phyloP scores from a whole-genome alignment of 1,284 basidiomycete genomes.

The Marasmius oreades region DNA sequence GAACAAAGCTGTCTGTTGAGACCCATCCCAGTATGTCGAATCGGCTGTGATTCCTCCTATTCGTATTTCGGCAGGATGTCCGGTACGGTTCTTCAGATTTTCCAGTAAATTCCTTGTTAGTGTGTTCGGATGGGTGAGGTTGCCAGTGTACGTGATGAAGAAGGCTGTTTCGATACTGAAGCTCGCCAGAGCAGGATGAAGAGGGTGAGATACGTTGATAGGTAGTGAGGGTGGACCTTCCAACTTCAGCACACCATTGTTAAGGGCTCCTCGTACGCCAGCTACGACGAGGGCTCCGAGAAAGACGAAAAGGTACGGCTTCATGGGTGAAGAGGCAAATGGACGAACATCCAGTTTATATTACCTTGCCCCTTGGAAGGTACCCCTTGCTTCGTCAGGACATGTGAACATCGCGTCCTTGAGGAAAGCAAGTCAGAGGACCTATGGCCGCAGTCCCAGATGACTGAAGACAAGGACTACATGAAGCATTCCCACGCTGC shows the following conservation, averaged over 20 bases:
- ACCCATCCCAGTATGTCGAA: constrained; percentile 44
- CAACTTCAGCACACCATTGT: constrained; percentile 27
- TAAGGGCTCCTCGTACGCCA: neutral
- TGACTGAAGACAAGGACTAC: too few relatives aligned
- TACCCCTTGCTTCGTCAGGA: too few relatives aligned
- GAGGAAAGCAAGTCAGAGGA: too few relatives aligned
- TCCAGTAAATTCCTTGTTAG: constrained; percentile 40
- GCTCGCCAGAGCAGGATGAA: constrained; percentile 41
- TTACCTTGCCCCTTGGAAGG: too few relatives aligned
- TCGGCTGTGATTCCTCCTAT: constrained; percentile 52
- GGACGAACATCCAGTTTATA: too few relatives aligned
- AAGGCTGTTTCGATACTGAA: constrained; percentile 53
- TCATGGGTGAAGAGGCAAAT: neutral
- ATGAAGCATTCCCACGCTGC: too few relatives aligned
- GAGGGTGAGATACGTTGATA: constrained; percentile 34
- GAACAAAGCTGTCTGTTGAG: constrained; percentile 33
- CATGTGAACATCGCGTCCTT: too few relatives aligned
- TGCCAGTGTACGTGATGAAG: constrained; percentile 45
- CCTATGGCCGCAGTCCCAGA: too few relatives aligned
- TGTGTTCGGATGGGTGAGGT: constrained; percentile 36
- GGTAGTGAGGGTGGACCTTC: constrained; percentile 38
- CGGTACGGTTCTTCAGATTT: constrained; percentile 40
- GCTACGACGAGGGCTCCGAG: neutral
- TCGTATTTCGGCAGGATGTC: constrained; percentile 40
- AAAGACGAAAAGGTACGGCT: neutral